Base-by-base conservation (phyloP, 345 rosid genomes). In the Syzygium jambos region DNA sequence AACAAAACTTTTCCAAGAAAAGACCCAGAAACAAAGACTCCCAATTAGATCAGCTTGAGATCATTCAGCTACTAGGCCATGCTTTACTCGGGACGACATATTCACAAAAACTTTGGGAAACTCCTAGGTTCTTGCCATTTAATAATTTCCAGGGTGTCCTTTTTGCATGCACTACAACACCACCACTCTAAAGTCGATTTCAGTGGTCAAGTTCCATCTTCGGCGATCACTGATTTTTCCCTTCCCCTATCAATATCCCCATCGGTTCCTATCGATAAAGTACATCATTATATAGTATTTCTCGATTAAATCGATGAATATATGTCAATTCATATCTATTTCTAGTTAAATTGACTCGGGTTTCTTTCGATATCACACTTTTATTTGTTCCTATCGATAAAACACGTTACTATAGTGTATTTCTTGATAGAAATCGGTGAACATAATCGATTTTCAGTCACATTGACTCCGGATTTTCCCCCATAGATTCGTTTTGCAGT, bases 241-340 rank as follows among this genome's bases (percentile, higher is more conserved):
- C 9, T 2, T 19, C 19, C 10, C 14, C 80, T 17, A 17, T 73
- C 2, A 8, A 68, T 29, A 16, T 14, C 38, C 73, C 0, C 16
- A 14, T 63, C 5, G 19, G 19, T 63, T 14, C 9, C 10, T 14
- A 61, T 15, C 5, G 11, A 63, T 1, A 65, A 30, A 15, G 22
- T 10, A 14, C 1, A 11, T n/a, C 9, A 13, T 0, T 61, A n/a
- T 17, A 63, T 38, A 13, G 10, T 63, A 6, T n/a, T n/a, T 63
- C 34, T 63, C 4, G 17, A n/a, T 29, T 12, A 14, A 63, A n/a
- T 63, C 0, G 4, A 63, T 63, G 6, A 0, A 29, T 61, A 14
- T 15, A 27, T 11, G 27, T 59, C 1, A 59, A 59, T 59, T 59
- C 0, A 0, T 1, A 25, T 1, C 0, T 0, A 59, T 7, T n/a